phyloP scores from a whole-genome alignment of 2,329 filamentous ascomycete genomes.

The Pyrenochaeta sp. region DNA sequence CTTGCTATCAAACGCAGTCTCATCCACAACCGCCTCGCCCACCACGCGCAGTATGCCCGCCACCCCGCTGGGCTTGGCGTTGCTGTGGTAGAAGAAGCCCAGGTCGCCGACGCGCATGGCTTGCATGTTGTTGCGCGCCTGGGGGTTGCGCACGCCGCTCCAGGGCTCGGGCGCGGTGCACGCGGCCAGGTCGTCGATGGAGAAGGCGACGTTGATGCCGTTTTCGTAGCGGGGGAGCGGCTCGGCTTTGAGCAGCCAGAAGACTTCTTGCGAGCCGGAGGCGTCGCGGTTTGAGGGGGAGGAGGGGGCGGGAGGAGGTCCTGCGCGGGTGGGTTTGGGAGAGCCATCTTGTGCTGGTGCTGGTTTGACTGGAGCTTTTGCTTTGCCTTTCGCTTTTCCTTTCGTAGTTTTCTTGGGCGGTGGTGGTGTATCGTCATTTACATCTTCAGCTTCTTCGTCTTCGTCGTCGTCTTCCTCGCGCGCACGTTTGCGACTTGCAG shows the following conservation, averaged over 20 bases:
- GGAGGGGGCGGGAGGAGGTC: conserved; percentile 17
- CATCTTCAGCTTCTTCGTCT: conserved; percentile 10
- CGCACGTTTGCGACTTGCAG: conserved; percentile 38
- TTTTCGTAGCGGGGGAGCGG: conserved; percentile 87
- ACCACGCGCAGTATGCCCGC: conserved; percentile 91
- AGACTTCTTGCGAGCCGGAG: conserved; percentile 41
- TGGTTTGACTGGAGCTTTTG: conserved; percentile 2
- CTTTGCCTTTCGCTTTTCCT: conserved; percentile 15
- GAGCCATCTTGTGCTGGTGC: conserved; percentile 7
- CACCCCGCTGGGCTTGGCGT: conserved; percentile 87
- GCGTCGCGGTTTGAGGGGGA: conserved; percentile 36
- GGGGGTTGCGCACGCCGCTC: conserved; percentile 69
- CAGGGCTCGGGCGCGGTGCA: conserved; percentile 83
- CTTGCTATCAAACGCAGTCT: conserved; percentile 73
- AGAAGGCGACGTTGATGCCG: conserved; percentile 88
- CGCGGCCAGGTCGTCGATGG: conserved; percentile 84
- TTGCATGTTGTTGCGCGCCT: conserved; percentile 86
- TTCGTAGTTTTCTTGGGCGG: conserved; percentile 32
- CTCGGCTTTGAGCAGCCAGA: conserved; percentile 65
- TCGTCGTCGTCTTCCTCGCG: conserved; percentile 26
- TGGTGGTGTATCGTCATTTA: conserved; percentile 14
- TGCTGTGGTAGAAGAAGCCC: conserved; percentile 97
- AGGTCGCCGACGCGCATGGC: conserved; percentile 91
- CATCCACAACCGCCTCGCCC: conserved; percentile 80
- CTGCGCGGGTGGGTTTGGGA: conserved; percentile 12